These are phyloP conservation scores for Geosmithia putterillii DNA, from an alignment of 2,329 filamentous ascomycete genomes.

Conservation along the genomic window DNA sequence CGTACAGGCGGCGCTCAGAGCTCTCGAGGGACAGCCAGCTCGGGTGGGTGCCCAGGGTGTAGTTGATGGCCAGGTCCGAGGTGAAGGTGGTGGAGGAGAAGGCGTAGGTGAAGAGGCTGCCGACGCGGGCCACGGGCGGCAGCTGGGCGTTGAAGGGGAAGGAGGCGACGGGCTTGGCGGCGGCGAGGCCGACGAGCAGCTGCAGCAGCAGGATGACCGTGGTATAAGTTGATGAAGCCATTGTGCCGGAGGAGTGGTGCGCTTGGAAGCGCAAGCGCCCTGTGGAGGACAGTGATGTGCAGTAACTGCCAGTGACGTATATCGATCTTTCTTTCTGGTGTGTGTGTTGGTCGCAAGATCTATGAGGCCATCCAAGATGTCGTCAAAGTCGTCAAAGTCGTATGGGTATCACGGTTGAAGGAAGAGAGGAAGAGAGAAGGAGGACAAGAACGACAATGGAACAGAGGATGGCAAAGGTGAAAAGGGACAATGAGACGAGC, in stretches of 20 bases:
- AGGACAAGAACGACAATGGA: conserved; percentile 6
- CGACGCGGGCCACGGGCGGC: conserved; percentile 62
- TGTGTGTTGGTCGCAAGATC: no score
- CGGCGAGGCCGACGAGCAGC: conserved; percentile 6
- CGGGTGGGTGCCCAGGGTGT: conserved; percentile 54
- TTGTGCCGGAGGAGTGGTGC: conserved; percentile 9
- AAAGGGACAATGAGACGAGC: background rate
- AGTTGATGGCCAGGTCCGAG: conserved; percentile 50
- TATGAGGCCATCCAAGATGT: no score
- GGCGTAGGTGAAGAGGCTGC: conserved; percentile 54
- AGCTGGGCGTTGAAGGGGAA: conserved; percentile 81
- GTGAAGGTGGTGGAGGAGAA: conserved; percentile 66
- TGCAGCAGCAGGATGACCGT: conserved; percentile 10
- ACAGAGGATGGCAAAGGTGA: background rate
- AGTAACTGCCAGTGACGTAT: background rate
- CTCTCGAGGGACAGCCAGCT: conserved; percentile 65
- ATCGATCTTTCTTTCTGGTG: no score
- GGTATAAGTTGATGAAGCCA: no score
- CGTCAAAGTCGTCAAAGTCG: conserved; percentile 1
- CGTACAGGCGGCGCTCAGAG: conserved; percentile 51
- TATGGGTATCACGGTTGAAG: conserved; percentile 2
- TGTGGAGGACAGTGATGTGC: background rate
- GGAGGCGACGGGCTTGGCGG: conserved; percentile 27
- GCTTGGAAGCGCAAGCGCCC: conserved; percentile 7
- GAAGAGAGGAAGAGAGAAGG: conserved; percentile 3